phyloP scores from a whole-genome alignment of 106 monocot species.

The Amphibolis antarctica region DNA sequence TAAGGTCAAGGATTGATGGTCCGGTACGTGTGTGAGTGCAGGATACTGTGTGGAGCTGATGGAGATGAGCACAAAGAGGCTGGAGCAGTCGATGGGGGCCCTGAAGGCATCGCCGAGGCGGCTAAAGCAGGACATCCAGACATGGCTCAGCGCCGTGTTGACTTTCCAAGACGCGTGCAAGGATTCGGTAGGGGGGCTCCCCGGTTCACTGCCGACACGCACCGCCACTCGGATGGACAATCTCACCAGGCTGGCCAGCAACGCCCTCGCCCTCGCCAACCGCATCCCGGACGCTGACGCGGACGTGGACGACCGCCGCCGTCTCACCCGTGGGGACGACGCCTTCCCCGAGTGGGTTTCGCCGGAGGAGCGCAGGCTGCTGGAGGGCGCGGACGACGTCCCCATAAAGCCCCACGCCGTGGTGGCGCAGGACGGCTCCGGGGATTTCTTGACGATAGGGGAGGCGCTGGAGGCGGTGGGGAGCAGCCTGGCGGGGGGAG shows the following conservation, averaged over 20 bases:
- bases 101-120: constrained; percentile 10
- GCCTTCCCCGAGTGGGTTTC: constrained; percentile 19
- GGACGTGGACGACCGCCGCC: not conserved
- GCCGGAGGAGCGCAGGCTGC: constrained; percentile 4
- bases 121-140: constrained; percentile 22
- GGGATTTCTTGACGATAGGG: constrained; percentile 8
- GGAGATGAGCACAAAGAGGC: constrained; percentile 10
- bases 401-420: constrained; percentile 14
- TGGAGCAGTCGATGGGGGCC: constrained; percentile 13
- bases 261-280: constrained; percentile 22
- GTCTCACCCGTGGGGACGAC: not conserved
- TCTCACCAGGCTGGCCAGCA: constrained; percentile 15
- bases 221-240: constrained; percentile 8
- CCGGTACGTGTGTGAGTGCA: too few species aligned
- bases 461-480: constrained; percentile 2
- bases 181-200: constrained; percentile 4
- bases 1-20: too few species aligned
- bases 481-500: not conserved
- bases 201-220: not conserved
- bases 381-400: not conserved
- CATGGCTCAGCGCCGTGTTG: constrained; percentile 23
- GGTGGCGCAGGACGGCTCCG: constrained; percentile 20
- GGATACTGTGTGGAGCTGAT: constrained; percentile 24
- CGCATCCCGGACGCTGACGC: not conserved
- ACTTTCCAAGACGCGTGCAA: constrained; percentile 21